These are phyloP conservation scores for Xylaria sp. DNA, from an alignment of 2,329 filamentous ascomycete species.

Conservation along the genomic window DNA sequence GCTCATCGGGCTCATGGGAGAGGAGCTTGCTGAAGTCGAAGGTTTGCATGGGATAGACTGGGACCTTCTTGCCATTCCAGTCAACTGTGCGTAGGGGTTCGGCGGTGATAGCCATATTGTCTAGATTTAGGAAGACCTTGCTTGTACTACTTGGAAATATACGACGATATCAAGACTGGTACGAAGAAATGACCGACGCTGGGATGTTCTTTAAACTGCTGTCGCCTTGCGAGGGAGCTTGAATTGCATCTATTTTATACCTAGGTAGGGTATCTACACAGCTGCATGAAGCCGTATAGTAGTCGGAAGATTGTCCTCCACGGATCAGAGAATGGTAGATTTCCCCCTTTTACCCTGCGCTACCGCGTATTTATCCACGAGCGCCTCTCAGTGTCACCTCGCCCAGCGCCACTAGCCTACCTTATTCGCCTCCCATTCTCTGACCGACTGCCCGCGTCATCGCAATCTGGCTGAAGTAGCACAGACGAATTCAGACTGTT, in stretches of 20 bases:
- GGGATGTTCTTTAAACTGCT: slow-evolving; percentile 5
- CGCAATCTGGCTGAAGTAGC: slow-evolving; percentile 38
- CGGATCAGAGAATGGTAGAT: slow-evolving; percentile 25
- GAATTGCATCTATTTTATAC: slow-evolving; percentile 29
- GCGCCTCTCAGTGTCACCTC: slow-evolving; percentile 36
- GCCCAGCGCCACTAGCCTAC: slow-evolving; percentile 23
- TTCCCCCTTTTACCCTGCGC: slow-evolving; percentile 40
- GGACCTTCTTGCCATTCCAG: slow-evolving; percentile 61
- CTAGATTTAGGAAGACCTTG: slow-evolving; percentile 20
- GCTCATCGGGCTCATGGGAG: slow-evolving; percentile 64
- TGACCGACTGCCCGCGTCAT: slow-evolving; percentile 21
- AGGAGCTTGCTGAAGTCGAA: slow-evolving; percentile 64
- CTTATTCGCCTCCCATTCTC: slow-evolving; percentile 21
- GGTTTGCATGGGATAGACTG: slow-evolving; percentile 64
- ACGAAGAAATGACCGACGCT: neutral
- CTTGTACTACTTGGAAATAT: slow-evolving; percentile 18
- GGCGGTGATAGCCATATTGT: slow-evolving; percentile 51
- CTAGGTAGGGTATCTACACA: slow-evolving; percentile 11
- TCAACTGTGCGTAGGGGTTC: slow-evolving; percentile 58
- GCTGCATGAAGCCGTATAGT: slow-evolving; percentile 33
- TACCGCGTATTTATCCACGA: slow-evolving; percentile 41
- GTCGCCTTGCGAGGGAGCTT: neutral
- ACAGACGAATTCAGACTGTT: slow-evolving; percentile 18
- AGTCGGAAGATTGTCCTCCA: slow-evolving; percentile 39
- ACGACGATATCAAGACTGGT: slow-evolving; percentile 10